Evolutionary conservation across 129 eudicot genomes (phyloP).

Genomic region (Lactuca sativa): DNA sequence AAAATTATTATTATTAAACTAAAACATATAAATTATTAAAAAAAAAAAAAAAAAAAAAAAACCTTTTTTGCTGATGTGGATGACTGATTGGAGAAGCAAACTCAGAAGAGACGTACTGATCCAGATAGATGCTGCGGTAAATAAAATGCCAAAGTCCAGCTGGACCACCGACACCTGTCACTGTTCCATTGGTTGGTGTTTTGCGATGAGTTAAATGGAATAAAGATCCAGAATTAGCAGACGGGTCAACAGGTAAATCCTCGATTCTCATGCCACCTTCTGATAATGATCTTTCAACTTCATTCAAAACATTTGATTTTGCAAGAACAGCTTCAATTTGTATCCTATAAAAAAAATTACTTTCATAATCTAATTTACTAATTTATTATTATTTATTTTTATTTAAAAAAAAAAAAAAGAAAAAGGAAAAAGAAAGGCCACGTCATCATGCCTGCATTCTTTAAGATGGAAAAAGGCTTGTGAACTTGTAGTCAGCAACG

Average conservation of each 20-base stretch:
- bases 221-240: conserved; percentile 54
- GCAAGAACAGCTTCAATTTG: conserved; percentile 75
- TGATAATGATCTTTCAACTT: conserved; percentile 75
- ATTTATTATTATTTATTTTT: too few relatives aligned
- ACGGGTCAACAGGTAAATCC: conserved; percentile 66
- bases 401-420: too few relatives aligned
- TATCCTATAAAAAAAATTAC: conserved; percentile 46
- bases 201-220: conserved; percentile 54
- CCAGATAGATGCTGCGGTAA: conserved; percentile 78
- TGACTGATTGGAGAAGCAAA: conserved; percentile 79
- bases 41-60: conserved; percentile 6
- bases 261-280: conserved; percentile 88
- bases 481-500: conserved; percentile 83
- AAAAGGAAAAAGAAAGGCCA: conserved; percentile 1
- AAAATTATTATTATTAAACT: too few relatives aligned
- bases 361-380: too few relatives aligned
- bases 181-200: conserved; percentile 41
- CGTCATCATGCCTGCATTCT: conserved; percentile 70
- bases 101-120: conserved; percentile 91
- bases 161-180: conserved; percentile 75
- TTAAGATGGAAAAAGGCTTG: conserved; percentile 91
- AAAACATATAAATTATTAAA: neutral
- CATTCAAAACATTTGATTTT: conserved; percentile 79
- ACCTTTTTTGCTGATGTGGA: conserved; percentile 83
- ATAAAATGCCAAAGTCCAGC: conserved; percentile 98